Evolutionary conservation across 1,284 basidiomycete species (phyloP).

Genomic region (Peniophora sp.): DNA sequence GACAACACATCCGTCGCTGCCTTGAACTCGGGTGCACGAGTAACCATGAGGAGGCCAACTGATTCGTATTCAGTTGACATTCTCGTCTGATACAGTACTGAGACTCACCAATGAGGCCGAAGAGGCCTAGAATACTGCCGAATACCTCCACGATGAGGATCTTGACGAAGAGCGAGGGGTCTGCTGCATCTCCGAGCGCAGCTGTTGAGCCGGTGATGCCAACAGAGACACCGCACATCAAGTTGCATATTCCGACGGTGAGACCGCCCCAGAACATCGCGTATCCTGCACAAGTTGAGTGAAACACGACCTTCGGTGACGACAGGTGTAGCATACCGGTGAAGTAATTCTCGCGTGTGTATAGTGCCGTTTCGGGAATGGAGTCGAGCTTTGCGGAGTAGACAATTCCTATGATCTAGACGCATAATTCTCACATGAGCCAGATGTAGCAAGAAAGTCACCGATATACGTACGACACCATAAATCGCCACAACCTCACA

Average conservation of each 20-base stretch:
- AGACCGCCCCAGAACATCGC: slow-evolving; percentile 94
- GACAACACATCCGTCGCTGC: slow-evolving; percentile 21
- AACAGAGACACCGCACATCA: slow-evolving; percentile 89
- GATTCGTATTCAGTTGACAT: slow-evolving; percentile 3
- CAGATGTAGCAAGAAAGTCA: neutral
- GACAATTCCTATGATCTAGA: slow-evolving; percentile 87
- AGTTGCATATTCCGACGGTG: slow-evolving; percentile 85
- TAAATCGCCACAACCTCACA: slow-evolving; percentile 98
- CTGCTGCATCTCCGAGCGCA: slow-evolving; percentile 87
- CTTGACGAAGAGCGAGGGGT: slow-evolving; percentile 90
- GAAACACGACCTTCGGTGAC: neutral
- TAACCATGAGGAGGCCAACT: slow-evolving; percentile 67
- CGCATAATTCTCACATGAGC: neutral
- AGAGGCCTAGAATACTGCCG: slow-evolving; percentile 86
- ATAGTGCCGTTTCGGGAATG: slow-evolving; percentile 56
- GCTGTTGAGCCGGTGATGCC: slow-evolving; percentile 91
- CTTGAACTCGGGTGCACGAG: slow-evolving; percentile 47
- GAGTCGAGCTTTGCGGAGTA: slow-evolving; percentile 75
- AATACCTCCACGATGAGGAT: slow-evolving; percentile 94
- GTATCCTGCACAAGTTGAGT: slow-evolving; percentile 41
- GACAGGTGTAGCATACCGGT: slow-evolving; percentile 50
- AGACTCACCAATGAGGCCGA: slow-evolving; percentile 81
- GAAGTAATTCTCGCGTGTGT: slow-evolving; percentile 83
- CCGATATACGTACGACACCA: slow-evolving; percentile 64
- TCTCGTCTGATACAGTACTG: neutral